Evolutionary conservation across 73 alveolate species (phyloP).

Genomic region (Stentor roeselii): DNA sequence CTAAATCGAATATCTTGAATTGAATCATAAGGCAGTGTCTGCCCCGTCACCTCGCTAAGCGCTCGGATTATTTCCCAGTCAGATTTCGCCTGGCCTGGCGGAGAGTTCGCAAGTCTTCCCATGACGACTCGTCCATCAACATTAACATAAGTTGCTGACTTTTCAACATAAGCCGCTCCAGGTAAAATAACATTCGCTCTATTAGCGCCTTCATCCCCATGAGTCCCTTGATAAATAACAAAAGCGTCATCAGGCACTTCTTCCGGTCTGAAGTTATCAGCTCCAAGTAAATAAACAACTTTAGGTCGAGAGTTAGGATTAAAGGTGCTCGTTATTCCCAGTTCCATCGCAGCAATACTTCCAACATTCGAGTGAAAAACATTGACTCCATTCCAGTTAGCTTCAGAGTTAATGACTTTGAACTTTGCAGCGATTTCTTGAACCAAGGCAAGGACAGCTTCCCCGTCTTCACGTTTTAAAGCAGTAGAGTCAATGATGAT

Average conservation of each 20-base stretch:
- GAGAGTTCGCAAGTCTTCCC: conserved; percentile 57
- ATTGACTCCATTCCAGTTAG: conserved; percentile 83
- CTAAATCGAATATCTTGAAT: conserved; percentile 73
- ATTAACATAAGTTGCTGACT: conserved; percentile 76
- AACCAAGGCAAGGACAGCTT: conserved; percentile 55
- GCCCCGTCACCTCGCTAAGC: conserved; percentile 71
- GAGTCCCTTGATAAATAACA: conserved; percentile 82
- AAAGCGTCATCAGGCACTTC: conserved; percentile 83
- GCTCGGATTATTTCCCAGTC: conserved; percentile 93
- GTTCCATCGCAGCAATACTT: conserved; percentile 78
- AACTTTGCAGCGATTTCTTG: conserved; percentile 48
- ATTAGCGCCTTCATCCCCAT: conserved; percentile 93
- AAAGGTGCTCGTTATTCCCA: conserved; percentile 58
- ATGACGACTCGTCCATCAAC: conserved; percentile 86
- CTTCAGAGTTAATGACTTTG: conserved; percentile 55
- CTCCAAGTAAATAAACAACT: conserved; percentile 70
- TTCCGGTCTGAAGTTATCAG: conserved; percentile 75
- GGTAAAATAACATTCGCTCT: conserved; percentile 83
- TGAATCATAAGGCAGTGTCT: conserved; percentile 77
- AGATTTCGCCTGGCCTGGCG: conserved; percentile 82
- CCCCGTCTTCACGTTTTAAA: conserved; percentile 75
- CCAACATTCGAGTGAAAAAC: conserved; percentile 67
- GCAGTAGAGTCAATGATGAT: conserved; percentile 48
- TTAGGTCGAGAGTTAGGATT: conserved; percentile 50
- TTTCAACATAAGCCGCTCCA: conserved; percentile 84